These are phyloP conservation scores for Macrotyloma uniflorum DNA, from an alignment of 306 rosid species.

Conservation along the genomic window DNA sequence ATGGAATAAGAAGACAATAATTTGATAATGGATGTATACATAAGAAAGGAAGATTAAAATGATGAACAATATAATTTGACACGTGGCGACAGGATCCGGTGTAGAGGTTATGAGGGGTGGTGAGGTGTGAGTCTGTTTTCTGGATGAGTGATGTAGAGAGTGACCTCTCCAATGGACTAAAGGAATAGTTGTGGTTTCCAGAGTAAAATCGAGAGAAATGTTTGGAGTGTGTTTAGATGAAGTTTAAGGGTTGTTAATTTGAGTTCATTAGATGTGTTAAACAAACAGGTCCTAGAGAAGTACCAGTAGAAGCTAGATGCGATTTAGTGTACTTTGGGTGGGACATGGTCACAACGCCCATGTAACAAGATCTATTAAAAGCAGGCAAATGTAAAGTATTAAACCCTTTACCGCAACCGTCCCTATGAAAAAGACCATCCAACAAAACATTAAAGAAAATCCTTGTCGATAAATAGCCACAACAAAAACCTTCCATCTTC, in stretches of 20 bases:
- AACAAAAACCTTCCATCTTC: constrained; percentile 28
- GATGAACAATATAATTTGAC: too few relatives aligned
- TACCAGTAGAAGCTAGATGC: background rate
- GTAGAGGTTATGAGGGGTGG: too few relatives aligned
- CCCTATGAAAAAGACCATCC: constrained; percentile 38
- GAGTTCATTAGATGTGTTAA: background rate
- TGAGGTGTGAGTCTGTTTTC: too few relatives aligned
- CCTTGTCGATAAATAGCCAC: constrained; percentile 31
- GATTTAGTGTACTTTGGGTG: constrained; percentile 24
- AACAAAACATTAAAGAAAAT: constrained; percentile 38
- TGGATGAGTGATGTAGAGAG: background rate
- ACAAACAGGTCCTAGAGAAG: background rate
- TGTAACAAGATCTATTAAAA: constrained; percentile 20
- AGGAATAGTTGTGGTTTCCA: background rate
- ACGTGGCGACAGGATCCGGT: too few relatives aligned
- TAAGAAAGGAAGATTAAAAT: too few relatives aligned
- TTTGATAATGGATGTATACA: too few relatives aligned
- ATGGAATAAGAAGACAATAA: too few relatives aligned
- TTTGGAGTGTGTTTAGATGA: background rate
- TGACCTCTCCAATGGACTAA: background rate
- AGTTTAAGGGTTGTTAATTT: background rate
- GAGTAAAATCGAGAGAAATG: too few relatives aligned
- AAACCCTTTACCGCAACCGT: constrained; percentile 10
- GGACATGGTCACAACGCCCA: constrained; percentile 15
- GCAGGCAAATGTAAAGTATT: background rate